Evolutionary conservation across 2,329 filamentous ascomycete genomes (phyloP), one percentile per base, ranked within the genome.

Genomic region (Cercospora brassicicola): DNA sequence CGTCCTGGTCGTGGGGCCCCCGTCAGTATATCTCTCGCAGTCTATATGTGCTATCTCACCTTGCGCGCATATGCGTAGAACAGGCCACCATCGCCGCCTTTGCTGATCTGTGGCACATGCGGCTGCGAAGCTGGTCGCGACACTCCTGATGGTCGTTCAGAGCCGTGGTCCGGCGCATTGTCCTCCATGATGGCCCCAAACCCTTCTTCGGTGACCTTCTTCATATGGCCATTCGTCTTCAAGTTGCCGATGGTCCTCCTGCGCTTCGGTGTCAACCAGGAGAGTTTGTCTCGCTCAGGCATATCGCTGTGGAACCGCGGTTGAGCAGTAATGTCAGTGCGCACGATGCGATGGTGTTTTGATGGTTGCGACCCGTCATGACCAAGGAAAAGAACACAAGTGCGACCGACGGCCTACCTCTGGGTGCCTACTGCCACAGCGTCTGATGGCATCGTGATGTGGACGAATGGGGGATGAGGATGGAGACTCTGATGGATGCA

Each of bases 41-140:
- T 56, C 55, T 28, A 13, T 45, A 15, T 18, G 5, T 2, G 8
- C 33, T 1, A 23, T 36, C 72, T 31, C 67, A 76, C 73, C 67
- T 67, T 65, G 63, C 71, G 71, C 62, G 71, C 74, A 68, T 76
- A 76, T 6, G 74, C 74, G 48, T 76, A 75, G 67, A 75, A 76
- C 13, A 76, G 60, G 18, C 75, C 74, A 0, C 71, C 71, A 18
- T 76, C 72, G 3, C 30, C 48, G 45, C 31, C 56, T 13, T 64
- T 23, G 56, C 45, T 62, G 59, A 53, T 62, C 51, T 60, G 53
- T 15, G 59, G 57, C 23, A 60, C 56, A 59, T 57, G 36, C 30
- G 67, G 64, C 39, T 69, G 67, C 59, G 69, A 71, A 9, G 64
- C 23, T 36, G 65, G 62, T 39, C 68, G 55, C 18, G 42, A 57